Conservation (phyloP, 2,329 filamentous ascomycete genomes). For the Fusarium ramigenum region DNA sequence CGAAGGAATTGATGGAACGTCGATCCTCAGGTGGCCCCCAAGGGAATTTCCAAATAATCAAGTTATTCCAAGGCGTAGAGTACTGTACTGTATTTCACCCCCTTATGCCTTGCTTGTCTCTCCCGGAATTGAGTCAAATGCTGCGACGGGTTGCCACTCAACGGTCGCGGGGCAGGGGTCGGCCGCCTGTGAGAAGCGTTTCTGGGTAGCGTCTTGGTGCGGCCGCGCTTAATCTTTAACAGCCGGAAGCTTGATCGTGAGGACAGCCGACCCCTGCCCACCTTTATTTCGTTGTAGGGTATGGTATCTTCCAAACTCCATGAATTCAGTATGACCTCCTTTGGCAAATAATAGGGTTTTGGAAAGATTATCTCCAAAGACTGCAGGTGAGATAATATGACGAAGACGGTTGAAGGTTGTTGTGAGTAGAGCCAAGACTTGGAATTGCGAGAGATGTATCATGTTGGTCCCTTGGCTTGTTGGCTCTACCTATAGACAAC, state of each 20-base stretch:
- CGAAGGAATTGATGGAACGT: conserved; percentile 4
- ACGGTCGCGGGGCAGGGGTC: conserved; percentile 28
- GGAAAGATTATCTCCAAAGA: not conserved
- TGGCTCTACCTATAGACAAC: not conserved
- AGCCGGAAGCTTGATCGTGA: conserved; percentile 24
- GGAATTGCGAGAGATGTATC: not conserved
- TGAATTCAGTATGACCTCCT: not conserved
- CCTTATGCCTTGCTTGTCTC: not conserved
- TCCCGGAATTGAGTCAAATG: conserved; percentile 14
- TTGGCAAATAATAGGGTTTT: conserved; percentile 14
- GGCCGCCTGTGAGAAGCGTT: conserved; percentile 23
- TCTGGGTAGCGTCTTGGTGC: conserved; percentile 4
- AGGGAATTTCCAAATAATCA: not conserved
- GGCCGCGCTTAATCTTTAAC: conserved; percentile 22
- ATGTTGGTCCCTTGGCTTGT: not conserved
- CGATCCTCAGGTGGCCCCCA: conserved; percentile 25
- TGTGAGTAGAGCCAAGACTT: not conserved
- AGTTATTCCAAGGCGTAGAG: not conserved
- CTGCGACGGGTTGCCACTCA: conserved; percentile 33
- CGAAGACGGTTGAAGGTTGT: not conserved
- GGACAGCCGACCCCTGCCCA: conserved; percentile 6
- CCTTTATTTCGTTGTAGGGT: conserved; percentile 1
- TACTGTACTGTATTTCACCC: not conserved
- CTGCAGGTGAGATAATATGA: conserved; percentile 11
- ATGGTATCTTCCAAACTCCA: not conserved